Evolutionary conservation across 1,139 yeast genomes (phyloP).

Genomic region (Diutina catenulata): DNA sequence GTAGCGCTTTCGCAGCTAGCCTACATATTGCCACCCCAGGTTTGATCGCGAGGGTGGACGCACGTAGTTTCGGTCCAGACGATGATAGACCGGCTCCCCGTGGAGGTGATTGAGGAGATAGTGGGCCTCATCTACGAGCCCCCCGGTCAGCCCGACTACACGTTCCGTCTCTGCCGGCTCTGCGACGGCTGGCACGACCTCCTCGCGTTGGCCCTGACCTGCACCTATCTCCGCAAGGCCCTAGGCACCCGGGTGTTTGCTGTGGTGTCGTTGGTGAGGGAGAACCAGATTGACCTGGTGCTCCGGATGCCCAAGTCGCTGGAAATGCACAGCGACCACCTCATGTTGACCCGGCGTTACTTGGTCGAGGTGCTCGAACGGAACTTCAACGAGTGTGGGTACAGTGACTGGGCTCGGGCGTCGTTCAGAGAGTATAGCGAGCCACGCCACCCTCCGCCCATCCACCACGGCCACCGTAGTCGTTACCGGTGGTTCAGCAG

Average conservation of each 20-base stretch:
- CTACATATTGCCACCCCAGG: too few relatives aligned
- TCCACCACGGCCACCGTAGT: too few relatives aligned
- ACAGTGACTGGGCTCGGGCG: background rate
- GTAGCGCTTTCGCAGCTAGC: too few relatives aligned
- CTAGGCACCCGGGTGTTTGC: background rate
- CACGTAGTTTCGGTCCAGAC: too few relatives aligned
- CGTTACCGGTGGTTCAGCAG: background rate
- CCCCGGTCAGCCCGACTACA: background rate
- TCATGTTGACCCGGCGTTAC: background rate
- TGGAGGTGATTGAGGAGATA: conserved; percentile 1
- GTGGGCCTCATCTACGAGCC: background rate
- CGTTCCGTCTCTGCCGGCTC: background rate
- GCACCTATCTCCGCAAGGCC: background rate
- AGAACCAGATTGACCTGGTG: background rate
- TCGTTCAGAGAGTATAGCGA: background rate
- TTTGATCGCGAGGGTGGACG: too few relatives aligned
- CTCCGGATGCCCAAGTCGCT: background rate
- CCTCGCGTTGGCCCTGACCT: background rate
- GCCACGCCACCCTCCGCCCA: too few relatives aligned
- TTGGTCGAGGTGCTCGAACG: conserved; percentile 1
- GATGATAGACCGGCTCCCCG: conserved; percentile 1
- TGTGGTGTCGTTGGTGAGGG: background rate
- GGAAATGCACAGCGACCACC: background rate
- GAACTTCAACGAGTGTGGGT: background rate
- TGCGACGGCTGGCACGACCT: background rate